Base-by-base conservation (phyloP, 2,329 filamentous ascomycete species). In the Teratosphaeria nubilosa region DNA sequence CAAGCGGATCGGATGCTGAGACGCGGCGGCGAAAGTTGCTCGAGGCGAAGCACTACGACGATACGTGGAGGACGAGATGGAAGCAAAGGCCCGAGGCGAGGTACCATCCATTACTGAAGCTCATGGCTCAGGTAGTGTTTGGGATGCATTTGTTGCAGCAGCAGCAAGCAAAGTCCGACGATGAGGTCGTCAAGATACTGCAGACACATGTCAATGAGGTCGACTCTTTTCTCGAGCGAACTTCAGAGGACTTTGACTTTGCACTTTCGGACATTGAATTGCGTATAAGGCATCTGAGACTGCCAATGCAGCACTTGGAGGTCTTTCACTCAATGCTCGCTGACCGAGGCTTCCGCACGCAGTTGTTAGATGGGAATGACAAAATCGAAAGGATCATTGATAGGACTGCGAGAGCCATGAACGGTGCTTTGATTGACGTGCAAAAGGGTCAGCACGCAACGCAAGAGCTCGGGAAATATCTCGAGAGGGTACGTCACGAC, bases 131-230 rank as follows among this genome's bases (percentile, higher is more conserved):
- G 73, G 91, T 97, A 65, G 87, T 90, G 1, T 97, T 97, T 72
- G 92, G 94, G 22, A 86, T 97, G 41, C 91, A 96, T 72, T 78
- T 97, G 51, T 76, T 97, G 58, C 83, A 95, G 57, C 86, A 91
- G 67, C 85, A 86, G 60, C 83, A 95, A 71, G 91, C 94, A 56
- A 95, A 92, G 73, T 95, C 90, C 65, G 88, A 95, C 64, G 80
- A 85, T 34, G 89, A 95, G 70, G 92, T 96, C 13, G 86, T 96
- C 62, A 85, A 82, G 63, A 97, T 97, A 56, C 79, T 97, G 58
- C 90, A 96, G 69, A 85, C 84, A 14, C 92, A 97, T 72, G 94
- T 97, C 60, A 89, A 96, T 69, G 92, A 97, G 72, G 84, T 97
- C 31, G 94, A 97, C 73, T 86, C 87, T 66, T 96, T 96, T 68